A percentile compares a stretch with the other conserved stretches of the same genome.
Conservation (phyloP, 768 basidiomycete species). For the Boletus barrowsii region DNA sequence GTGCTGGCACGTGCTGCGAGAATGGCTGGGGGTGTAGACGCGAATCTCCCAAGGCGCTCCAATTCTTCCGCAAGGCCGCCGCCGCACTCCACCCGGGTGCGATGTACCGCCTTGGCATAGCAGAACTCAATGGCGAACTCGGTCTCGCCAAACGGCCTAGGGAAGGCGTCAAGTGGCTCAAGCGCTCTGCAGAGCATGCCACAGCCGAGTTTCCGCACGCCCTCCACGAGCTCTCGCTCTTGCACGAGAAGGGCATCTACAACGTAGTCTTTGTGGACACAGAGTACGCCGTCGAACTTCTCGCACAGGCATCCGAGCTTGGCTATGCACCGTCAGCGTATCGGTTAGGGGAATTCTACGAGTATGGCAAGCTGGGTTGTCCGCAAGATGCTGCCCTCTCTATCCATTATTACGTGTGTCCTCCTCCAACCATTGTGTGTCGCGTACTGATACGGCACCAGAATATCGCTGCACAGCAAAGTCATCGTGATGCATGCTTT, state of each 20-base stretch:
- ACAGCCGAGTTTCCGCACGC: constrained; percentile 97
- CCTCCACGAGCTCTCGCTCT: constrained; percentile 86
- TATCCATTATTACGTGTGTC: constrained; percentile 97
- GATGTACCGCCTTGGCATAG: constrained; percentile 94
- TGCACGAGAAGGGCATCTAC: constrained; percentile 97
- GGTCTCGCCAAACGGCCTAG: constrained; percentile 82
- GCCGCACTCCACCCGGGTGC: constrained; percentile 90
- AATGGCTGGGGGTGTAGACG: constrained; percentile 98
- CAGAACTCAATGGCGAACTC: constrained; percentile 94
- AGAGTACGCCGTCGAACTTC: constrained; percentile 90
- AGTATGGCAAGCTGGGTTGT: constrained; percentile 98
- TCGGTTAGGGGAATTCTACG: constrained; percentile 95
- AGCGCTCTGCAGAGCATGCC: constrained; percentile 91
- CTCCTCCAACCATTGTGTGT: constrained; percentile 1
- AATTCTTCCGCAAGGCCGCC: constrained; percentile 92
- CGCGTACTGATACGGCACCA: constrained; percentile 31
- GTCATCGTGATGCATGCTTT: constrained; percentile 95
- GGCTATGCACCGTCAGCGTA: constrained; percentile 97
- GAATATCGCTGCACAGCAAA: constrained; percentile 98
- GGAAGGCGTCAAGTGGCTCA: constrained; percentile 99
- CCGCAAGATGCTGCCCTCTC: constrained; percentile 95
- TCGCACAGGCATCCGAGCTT: constrained; percentile 93
- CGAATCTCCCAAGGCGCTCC: constrained; percentile 86
- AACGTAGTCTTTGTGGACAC: constrained; percentile 96
- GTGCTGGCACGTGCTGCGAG: constrained; percentile 96